phyloP scores from a whole-genome alignment of 23 red algal genomes.

The Gracilariopsis chorda region DNA sequence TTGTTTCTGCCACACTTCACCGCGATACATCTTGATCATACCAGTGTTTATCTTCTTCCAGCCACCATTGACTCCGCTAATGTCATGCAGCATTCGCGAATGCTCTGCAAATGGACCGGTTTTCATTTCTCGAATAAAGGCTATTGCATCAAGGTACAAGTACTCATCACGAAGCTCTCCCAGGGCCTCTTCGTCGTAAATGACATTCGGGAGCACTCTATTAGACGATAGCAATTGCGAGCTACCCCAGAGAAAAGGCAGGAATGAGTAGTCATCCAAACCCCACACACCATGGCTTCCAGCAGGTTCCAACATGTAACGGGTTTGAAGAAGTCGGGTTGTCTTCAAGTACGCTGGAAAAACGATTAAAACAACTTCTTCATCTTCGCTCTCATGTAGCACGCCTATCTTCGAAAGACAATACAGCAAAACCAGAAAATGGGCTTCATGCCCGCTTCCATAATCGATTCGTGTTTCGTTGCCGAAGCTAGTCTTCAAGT shows the following conservation, averaged over 20 bases:
- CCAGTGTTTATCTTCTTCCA: slow-evolving; percentile 92
- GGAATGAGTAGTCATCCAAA: slow-evolving; percentile 94
- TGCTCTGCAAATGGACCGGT: slow-evolving; percentile 89
- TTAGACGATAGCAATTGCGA: slow-evolving; percentile 73
- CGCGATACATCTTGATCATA: slow-evolving; percentile 95
- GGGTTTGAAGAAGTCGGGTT: slow-evolving; percentile 73
- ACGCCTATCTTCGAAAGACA: slow-evolving; percentile 58
- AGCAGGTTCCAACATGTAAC: slow-evolving; percentile 93
- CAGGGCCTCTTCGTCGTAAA: slow-evolving; percentile 43
- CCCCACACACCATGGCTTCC: slow-evolving; percentile 99
- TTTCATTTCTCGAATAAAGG: slow-evolving; percentile 88
- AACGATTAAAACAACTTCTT: slow-evolving; percentile 68
- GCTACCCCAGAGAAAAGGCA: slow-evolving; percentile 92
- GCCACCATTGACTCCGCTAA: slow-evolving; percentile 69
- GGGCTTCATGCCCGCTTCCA: slow-evolving; percentile 95
- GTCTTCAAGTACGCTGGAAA: slow-evolving; percentile 81
- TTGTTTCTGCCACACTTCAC: slow-evolving; percentile 94
- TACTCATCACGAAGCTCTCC: slow-evolving; percentile 71
- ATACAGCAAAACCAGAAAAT: slow-evolving; percentile 82
- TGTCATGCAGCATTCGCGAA: slow-evolving; percentile 89
- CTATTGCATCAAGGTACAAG: slow-evolving; percentile 93
- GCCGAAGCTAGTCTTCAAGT: slow-evolving; percentile 80
- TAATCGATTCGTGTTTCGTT: slow-evolving; percentile 92
- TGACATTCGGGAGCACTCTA: slow-evolving; percentile 44
- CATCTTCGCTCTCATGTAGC: slow-evolving; percentile 32